Evolutionary conservation across 2,329 filamentous ascomycete species (phyloP), one percentile per base, ranked within the genome.

Genomic region (Dactylonectria estremocensis): DNA sequence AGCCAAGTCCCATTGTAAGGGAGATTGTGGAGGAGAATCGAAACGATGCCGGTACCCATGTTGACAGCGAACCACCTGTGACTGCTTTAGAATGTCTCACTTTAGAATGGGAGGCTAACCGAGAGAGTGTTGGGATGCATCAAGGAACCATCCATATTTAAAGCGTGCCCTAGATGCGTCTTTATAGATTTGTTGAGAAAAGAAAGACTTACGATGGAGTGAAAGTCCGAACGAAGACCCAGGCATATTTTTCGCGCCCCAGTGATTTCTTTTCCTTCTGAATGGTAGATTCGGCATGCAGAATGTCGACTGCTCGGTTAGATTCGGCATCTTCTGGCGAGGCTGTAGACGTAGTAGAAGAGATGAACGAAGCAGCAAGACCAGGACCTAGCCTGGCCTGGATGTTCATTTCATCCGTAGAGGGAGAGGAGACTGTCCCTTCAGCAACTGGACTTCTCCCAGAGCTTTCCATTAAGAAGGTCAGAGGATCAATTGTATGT

Each of bases 11-110:
- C 82, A 63, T 88, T 83, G 77, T 89, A 92, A 0, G 89, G 89
- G 4, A 91, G 83, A 9, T 84, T 84, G 66, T 87, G 81, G 5
- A 92, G 82, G 5, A 92, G 80, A 24, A 90, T 83, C 0, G 87
- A 87, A 0, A 89, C 85, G 46, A 92, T 87, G 13, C 90, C 90
- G 0, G 90, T 92, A 33, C 90, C 89, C 89, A 92, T 89, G n/a
- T 80, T 87, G 22, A 85, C 82, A 0, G 82, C 79, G 74, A 88
- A 76, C 74, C 71, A 75, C 14, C 50, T 63, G 14, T n/a, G 37
- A 40, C 14, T 40, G 37, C 37, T 18, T 46, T 46, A 46, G 43
- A 1, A 46, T 46, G 6, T 46, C 7, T 18, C 3, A 18, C 4
- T 18, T 46, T 46, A n/a, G n/a, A 20, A 18, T 11, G 4, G n/a